Evolutionary conservation across 192 early-diverging fungal species (phyloP).

Genomic region (Backusella tarrabulga): DNA sequence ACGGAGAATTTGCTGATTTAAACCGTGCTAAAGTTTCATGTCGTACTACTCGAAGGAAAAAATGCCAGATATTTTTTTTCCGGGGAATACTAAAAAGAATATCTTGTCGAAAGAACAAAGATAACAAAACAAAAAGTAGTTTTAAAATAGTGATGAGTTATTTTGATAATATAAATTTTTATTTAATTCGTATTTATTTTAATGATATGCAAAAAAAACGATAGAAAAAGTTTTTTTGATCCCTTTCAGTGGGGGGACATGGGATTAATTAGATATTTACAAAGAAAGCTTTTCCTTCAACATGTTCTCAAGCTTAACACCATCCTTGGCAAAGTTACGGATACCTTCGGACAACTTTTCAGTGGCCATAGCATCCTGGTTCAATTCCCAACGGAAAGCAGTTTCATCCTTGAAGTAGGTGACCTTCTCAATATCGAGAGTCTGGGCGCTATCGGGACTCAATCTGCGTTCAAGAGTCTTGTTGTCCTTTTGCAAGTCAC

Average conservation of each 20-base stretch:
- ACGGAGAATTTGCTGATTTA: not conserved
- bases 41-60: not conserved
- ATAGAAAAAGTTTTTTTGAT: not conserved
- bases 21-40: not conserved
- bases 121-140: not conserved
- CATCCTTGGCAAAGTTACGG: constrained; percentile 95
- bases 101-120: not conserved
- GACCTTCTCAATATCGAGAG: constrained; percentile 55
- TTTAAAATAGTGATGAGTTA: not conserved
- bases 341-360: constrained; percentile 98
- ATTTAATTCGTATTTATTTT: not conserved
- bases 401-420: constrained; percentile 74
- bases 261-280: constrained; percentile 11
- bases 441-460: constrained; percentile 62
- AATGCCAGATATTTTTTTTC: not conserved
- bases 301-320: constrained; percentile 68
- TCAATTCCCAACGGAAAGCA: constrained; percentile 94
- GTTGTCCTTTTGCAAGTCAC: constrained; percentile 66
- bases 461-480: constrained; percentile 78
- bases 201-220: constrained; percentile 2
- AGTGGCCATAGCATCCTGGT: constrained; percentile 98
- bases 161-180: not conserved
- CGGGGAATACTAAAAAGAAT: not conserved
- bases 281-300: constrained; percentile 56
- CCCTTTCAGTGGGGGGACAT: not conserved